Conservation (phyloP, 2,329 filamentous ascomycete genomes). For the Fusarium fujikuroi region DNA sequence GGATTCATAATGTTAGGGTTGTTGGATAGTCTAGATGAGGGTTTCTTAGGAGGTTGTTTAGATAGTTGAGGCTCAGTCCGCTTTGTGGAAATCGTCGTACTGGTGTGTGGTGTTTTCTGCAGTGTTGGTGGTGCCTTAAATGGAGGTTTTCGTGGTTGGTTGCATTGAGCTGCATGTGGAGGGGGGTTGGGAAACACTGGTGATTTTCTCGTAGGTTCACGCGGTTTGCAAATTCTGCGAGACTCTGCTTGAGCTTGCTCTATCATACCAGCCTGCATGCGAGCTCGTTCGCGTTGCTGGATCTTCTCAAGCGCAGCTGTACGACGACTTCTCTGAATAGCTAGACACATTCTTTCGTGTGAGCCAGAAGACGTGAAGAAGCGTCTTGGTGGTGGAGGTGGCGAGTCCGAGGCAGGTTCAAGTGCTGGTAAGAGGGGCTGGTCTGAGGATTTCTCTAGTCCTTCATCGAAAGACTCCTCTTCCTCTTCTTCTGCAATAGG, state of each 20-base stretch:
- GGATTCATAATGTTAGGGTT: not conserved
- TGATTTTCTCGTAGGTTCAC: not conserved
- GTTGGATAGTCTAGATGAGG: not conserved
- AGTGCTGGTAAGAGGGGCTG: slow-evolving; percentile 31
- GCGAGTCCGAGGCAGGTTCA: slow-evolving; percentile 8
- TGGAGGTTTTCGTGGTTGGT: not conserved
- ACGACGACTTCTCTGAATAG: slow-evolving; percentile 50
- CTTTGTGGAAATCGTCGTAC: not conserved
- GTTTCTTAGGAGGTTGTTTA: not conserved
- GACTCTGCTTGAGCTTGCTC: slow-evolving; percentile 25
- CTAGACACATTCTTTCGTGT: slow-evolving; percentile 49
- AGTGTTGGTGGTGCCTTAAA: not conserved
- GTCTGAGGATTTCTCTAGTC: slow-evolving; percentile 16
- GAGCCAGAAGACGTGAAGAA: slow-evolving; percentile 54
- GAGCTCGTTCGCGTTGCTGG: slow-evolving; percentile 41
- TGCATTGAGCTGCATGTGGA: not conserved
- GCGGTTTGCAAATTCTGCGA: not conserved
- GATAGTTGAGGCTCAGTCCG: not conserved
- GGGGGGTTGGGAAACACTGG: not conserved
- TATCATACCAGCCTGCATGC: slow-evolving; percentile 34
- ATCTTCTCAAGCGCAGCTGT: slow-evolving; percentile 48
- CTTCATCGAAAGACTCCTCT: slow-evolving; percentile 17
- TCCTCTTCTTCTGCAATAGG: slow-evolving; percentile 29
- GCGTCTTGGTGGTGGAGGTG: slow-evolving; percentile 35
- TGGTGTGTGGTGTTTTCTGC: slow-evolving; percentile 1